Evolutionary conservation across 257 asterid genomes (phyloP).

Genomic region (Gentiana macrophylla): DNA sequence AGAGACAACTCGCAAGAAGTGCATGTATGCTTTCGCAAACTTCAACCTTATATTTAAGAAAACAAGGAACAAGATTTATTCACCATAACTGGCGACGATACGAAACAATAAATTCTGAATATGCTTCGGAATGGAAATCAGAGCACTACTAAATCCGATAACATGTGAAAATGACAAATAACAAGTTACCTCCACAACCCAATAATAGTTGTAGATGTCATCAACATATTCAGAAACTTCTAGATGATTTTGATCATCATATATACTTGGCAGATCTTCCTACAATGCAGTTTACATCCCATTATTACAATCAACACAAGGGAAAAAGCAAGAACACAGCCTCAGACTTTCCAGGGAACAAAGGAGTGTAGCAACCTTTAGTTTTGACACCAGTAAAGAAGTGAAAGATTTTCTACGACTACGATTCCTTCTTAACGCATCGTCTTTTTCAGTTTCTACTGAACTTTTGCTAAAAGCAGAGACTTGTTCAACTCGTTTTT

Average conservation of each 20-base stretch:
- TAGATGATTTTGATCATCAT: constrained; percentile 75
- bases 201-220: constrained; percentile 81
- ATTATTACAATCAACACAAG: constrained; percentile 28
- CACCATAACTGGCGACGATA: too few relatives aligned
- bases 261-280: constrained; percentile 55
- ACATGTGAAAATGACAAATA: not conserved
- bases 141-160: too few relatives aligned
- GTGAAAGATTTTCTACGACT: constrained; percentile 74
- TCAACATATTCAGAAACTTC: constrained; percentile 87
- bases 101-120: too few relatives aligned
- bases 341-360: constrained; percentile 7
- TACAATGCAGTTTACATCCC: constrained; percentile 24
- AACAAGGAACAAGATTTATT: too few relatives aligned
- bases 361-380: constrained; percentile 41
- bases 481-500: constrained; percentile 29
- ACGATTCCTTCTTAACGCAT: constrained; percentile 34
- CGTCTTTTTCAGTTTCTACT: constrained; percentile 10
- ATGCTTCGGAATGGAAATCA: too few relatives aligned
- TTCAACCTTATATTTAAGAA: too few relatives aligned
- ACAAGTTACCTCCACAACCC: constrained; percentile 80
- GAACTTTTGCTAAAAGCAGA: constrained; percentile 21
- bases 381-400: constrained; percentile 49
- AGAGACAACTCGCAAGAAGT: too few relatives aligned
- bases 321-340: not conserved
- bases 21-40: too few relatives aligned